Percentiles rank a stretch among this genome's conserved stretches.
phyloP scores from a whole-genome alignment of 1,284 basidiomycete genomes.

The Naganishia sp. region DNA sequence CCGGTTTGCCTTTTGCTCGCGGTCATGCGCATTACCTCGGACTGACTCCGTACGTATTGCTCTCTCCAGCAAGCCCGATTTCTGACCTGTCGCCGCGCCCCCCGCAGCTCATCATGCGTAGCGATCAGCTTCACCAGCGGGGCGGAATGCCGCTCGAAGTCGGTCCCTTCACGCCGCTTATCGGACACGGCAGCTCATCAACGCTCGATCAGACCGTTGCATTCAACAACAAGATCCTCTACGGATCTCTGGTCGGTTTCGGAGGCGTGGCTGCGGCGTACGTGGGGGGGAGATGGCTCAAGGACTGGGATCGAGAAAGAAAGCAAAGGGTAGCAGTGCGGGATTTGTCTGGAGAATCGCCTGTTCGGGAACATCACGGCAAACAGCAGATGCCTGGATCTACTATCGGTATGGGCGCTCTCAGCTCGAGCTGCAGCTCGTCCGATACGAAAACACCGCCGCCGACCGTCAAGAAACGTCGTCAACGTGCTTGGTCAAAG shows the following conservation, averaged over 20 bases:
- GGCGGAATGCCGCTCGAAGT: slow-evolving; percentile 21
- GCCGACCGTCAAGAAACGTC: slow-evolving; percentile 2
- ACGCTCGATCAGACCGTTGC: slow-evolving; percentile 12
- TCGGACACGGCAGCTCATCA: slow-evolving; percentile 2
- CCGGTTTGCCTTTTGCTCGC: background rate
- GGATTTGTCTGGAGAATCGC: slow-evolving; percentile 2
- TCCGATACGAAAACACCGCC: background rate
- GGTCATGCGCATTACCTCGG: background rate
- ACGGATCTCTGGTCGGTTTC: background rate
- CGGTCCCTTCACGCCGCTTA: background rate
- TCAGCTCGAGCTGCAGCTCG: slow-evolving; percentile 1
- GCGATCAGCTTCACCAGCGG: slow-evolving; percentile 4
- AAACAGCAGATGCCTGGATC: background rate
- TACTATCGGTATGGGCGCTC: background rate
- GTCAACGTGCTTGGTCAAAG: slow-evolving; percentile 12
- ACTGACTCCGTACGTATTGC: background rate
- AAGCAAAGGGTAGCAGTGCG: slow-evolving; percentile 5
- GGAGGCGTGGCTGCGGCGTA: background rate
- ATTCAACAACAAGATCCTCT: background rate
- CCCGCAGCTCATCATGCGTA: slow-evolving; percentile 11
- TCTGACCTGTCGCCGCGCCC: too few relatives aligned
- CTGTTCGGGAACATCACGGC: background rate
- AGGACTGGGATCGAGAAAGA: slow-evolving; percentile 7
- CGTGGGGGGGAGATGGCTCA: background rate
- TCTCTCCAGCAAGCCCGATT: background rate